These are phyloP conservation scores for Metschnikowia lochheadii DNA, from an alignment of 805 yeast genomes.

Conservation along the genomic window DNA sequence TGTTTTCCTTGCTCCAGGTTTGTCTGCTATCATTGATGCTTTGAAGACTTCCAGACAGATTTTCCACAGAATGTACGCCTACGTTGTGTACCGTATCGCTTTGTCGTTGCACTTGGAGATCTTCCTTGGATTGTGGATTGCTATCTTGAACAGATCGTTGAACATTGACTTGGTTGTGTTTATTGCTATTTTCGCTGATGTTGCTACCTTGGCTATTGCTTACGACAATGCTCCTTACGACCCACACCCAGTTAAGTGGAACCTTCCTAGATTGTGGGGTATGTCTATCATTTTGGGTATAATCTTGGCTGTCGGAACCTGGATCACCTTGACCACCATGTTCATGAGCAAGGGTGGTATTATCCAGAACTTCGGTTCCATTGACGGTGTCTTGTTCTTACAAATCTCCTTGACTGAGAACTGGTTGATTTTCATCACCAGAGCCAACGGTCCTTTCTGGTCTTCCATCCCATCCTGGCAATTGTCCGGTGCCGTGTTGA, in stretches of 20 bases:
- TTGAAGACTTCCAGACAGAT: constrained; percentile 89
- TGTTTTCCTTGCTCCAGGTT: constrained; percentile 90
- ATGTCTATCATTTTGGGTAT: constrained; percentile 85
- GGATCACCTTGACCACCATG: constrained; percentile 95
- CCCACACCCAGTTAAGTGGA: constrained; percentile 93
- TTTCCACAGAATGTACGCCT: constrained; percentile 98
- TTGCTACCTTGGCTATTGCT: constrained; percentile 95
- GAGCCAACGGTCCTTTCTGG: constrained; percentile 99
- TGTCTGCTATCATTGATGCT: constrained; percentile 91
- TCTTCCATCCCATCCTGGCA: constrained; percentile 95
- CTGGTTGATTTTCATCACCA: constrained; percentile 95
- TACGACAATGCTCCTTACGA: constrained; percentile 96
- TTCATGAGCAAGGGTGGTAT: constrained; percentile 88
- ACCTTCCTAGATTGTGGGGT: constrained; percentile 96
- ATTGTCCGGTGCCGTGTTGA: constrained; percentile 87
- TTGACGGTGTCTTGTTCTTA: constrained; percentile 90
- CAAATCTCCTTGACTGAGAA: constrained; percentile 93
- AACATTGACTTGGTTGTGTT: constrained; percentile 89
- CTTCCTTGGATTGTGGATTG: constrained; percentile 95
- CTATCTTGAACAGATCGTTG: constrained; percentile 80
- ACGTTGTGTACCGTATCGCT: constrained; percentile 97
- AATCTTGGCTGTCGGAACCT: constrained; percentile 84
- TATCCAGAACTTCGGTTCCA: constrained; percentile 91
- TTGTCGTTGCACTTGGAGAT: constrained; percentile 90
- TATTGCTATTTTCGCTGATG: constrained; percentile 96